These are phyloP conservation scores for Exophiala aquamarina DNA, from an alignment of 2,329 filamentous ascomycete species.

Conservation along the genomic window DNA sequence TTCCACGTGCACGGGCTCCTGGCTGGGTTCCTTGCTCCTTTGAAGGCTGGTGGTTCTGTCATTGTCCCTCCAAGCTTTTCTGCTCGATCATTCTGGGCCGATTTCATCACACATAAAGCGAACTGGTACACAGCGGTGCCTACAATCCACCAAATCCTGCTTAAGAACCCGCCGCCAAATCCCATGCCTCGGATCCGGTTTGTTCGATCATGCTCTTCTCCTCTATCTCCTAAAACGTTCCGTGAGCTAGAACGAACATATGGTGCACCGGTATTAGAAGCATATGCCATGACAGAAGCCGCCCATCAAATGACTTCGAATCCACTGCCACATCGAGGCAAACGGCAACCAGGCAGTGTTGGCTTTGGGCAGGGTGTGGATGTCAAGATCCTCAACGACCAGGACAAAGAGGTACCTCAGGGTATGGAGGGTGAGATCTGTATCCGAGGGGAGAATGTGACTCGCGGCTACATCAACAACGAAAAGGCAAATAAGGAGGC, in stretches of 20 bases:
- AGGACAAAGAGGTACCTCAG: constrained; percentile 66
- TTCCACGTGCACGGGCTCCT: constrained; percentile 91
- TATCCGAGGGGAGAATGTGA: constrained; percentile 79
- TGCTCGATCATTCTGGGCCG: constrained; percentile 76
- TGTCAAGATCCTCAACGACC: constrained; percentile 71
- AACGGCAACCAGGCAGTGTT: constrained; percentile 78
- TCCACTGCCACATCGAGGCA: constrained; percentile 63
- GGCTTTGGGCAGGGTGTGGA: constrained; percentile 82
- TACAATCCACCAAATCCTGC: constrained; percentile 85
- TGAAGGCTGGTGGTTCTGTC: constrained; percentile 74
- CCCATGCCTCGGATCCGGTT: constrained; percentile 75
- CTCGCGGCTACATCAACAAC: constrained; percentile 83
- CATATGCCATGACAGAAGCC: constrained; percentile 91
- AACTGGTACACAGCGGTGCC: constrained; percentile 96
- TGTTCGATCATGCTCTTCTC: constrained; percentile 83
- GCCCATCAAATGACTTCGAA: constrained; percentile 57
- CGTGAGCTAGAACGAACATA: constrained; percentile 74
- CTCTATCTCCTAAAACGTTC: constrained; percentile 78
- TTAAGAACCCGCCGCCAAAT: constrained; percentile 68
- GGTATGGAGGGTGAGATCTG: constrained; percentile 79
- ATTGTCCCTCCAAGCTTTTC: constrained; percentile 79
- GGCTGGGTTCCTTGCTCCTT: constrained; percentile 75
- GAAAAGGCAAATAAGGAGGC: constrained; percentile 70
- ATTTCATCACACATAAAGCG: constrained; percentile 71
- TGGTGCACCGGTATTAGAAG: constrained; percentile 78